These are phyloP conservation scores for Lindgomyces ingoldianus DNA, from an alignment of 495 filamentous ascomycete species.

Conservation along the genomic window DNA sequence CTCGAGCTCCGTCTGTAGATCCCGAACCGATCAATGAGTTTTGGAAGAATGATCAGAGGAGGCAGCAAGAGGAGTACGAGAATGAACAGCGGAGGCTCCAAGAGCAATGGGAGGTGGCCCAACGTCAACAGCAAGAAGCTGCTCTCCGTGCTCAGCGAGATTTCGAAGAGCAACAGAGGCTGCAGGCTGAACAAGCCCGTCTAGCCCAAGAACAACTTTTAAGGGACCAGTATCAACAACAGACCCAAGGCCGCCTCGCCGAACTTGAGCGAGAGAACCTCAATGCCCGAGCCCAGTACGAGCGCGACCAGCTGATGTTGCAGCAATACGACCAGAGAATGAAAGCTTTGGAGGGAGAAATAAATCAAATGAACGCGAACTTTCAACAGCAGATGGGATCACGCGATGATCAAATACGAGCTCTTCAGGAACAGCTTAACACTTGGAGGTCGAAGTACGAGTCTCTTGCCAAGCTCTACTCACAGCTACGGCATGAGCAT, in stretches of 20 bases:
- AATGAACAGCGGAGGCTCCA: conserved; percentile 87
- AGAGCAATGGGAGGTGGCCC: conserved; percentile 72
- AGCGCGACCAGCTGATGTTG: conserved; percentile 93
- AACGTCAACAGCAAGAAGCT: conserved; percentile 77
- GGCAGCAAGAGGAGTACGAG: conserved; percentile 91
- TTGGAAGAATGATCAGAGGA: conserved; percentile 88
- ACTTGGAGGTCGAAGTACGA: conserved; percentile 98
- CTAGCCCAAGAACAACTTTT: conserved; percentile 87
- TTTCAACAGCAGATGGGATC: conserved; percentile 81
- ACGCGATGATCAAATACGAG: conserved; percentile 90
- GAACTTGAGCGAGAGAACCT: conserved; percentile 94
- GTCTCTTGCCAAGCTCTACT: conserved; percentile 92
- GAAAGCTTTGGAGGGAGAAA: conserved; percentile 87
- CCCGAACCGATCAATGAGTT: conserved; percentile 97
- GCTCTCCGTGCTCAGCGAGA: conserved; percentile 82
- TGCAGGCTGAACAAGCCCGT: conserved; percentile 83
- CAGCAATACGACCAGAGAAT: conserved; percentile 94
- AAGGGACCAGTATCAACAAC: conserved; percentile 82
- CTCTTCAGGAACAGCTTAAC: conserved; percentile 91
- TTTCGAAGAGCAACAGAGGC: conserved; percentile 92
- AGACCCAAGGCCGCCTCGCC: conserved; percentile 89
- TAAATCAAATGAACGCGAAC: conserved; percentile 77
- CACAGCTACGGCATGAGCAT: conserved; percentile 92
- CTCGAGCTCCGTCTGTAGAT: conserved; percentile 63
- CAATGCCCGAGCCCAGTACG: conserved; percentile 90